Conservation (phyloP, 345 rosid species). For the Xanthoceras sorbifolium region DNA sequence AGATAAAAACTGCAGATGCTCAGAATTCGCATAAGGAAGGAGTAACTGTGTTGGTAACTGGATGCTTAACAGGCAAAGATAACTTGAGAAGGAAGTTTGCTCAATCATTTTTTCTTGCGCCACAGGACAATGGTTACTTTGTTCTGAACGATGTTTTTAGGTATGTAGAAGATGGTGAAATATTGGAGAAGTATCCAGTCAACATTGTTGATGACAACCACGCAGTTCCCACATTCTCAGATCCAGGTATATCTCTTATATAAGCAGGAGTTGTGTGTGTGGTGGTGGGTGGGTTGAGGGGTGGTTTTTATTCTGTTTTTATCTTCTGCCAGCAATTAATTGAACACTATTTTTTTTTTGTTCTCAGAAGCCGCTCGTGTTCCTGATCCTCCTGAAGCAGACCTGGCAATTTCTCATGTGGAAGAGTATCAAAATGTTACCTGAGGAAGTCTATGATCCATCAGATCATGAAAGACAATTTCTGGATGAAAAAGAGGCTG, state of each 20-base stretch:
- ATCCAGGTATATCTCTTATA: slow-evolving; percentile 41
- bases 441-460: slow-evolving; percentile 49
- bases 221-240: slow-evolving; percentile 33
- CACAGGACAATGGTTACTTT: slow-evolving; percentile 87
- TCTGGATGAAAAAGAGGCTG: slow-evolving; percentile 41
- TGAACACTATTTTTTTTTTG: slow-evolving; percentile 13
- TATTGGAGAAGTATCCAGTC: slow-evolving; percentile 29
- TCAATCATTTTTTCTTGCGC: slow-evolving; percentile 91
- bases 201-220: slow-evolving; percentile 43
- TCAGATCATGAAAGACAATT: slow-evolving; percentile 34
- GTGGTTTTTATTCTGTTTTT: background rate
- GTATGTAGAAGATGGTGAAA: slow-evolving; percentile 64
- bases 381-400: slow-evolving; percentile 37
- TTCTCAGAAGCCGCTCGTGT: slow-evolving; percentile 35
- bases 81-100: slow-evolving; percentile 74
- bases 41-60: slow-evolving; percentile 81
- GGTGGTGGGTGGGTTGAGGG: no score
- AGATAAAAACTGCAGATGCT: slow-evolving; percentile 91
- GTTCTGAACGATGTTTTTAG: slow-evolving; percentile 88
- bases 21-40: slow-evolving; percentile 75
- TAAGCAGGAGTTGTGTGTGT: background rate
- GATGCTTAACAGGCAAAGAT: slow-evolving; percentile 77
- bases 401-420: slow-evolving; percentile 30
- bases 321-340: background rate
- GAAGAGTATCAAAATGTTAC: slow-evolving; percentile 39